A percentile compares a stretch with the other conserved stretches of the same genome.
These are phyloP conservation scores for Cryphonectria naterciae DNA, from an alignment of 2,329 filamentous ascomycete species.

Conservation along the genomic window DNA sequence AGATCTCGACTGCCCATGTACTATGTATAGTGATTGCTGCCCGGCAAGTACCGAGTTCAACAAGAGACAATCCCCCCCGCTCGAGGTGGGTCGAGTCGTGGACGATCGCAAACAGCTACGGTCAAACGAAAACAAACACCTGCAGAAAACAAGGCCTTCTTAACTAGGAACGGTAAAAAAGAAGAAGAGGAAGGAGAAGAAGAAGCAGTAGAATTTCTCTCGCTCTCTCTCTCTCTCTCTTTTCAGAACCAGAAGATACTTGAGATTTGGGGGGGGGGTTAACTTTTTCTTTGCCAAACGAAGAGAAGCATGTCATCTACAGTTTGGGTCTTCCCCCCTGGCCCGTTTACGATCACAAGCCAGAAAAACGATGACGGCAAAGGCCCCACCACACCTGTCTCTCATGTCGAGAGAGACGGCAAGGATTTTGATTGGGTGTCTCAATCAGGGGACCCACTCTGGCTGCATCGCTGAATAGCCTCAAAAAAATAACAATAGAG, in stretches of 20 bases:
- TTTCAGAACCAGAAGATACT: neutral
- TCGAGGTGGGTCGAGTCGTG: slow-evolving; percentile 1
- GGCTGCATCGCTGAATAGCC: slow-evolving; percentile 9
- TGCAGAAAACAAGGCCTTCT: neutral
- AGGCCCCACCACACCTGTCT: slow-evolving; percentile 1
- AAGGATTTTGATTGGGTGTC: neutral
- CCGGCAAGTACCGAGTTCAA: slow-evolving; percentile 6
- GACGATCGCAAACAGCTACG: neutral
- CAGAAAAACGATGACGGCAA: slow-evolving; percentile 10
- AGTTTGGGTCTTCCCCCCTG: neutral
- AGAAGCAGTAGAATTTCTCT: neutral
- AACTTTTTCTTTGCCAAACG: neutral
- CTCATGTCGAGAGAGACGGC: neutral
- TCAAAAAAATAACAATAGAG: slow-evolving; percentile 8
- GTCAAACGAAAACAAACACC: neutral
- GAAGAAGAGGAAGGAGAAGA: neutral
- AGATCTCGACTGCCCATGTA: neutral
- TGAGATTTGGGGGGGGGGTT: neutral
- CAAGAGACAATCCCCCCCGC: neutral
- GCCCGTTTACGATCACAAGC: slow-evolving; percentile 25
- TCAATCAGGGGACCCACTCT: neutral
- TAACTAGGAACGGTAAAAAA: neutral
- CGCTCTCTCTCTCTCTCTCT: too few species aligned
- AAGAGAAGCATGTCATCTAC: neutral
- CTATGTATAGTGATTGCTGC: neutral